Conservation (phyloP, 2,329 filamentous ascomycete genomes). For the Xylaria arbuscula region DNA sequence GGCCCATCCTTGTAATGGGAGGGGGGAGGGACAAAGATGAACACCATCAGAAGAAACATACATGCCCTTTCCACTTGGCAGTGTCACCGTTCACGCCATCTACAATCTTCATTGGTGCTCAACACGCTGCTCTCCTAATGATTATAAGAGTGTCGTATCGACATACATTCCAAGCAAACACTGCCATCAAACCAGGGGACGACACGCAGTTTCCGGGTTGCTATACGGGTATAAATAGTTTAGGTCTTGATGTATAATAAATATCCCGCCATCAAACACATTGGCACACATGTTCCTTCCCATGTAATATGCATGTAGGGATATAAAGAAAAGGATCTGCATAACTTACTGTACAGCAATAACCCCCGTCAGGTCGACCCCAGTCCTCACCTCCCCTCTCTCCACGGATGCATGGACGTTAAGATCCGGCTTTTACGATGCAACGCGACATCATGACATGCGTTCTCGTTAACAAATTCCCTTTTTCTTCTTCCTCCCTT, state of each 20-base stretch:
- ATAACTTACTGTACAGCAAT: conserved; percentile 1
- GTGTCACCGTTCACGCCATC: not conserved
- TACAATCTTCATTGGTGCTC: not conserved
- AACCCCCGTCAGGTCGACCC: conserved; percentile 2
- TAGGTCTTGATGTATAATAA: not conserved
- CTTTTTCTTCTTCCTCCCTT: conserved; percentile 11
- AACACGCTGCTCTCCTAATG: not conserved
- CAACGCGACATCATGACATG: conserved; percentile 20
- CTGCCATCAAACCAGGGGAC: conserved; percentile 4
- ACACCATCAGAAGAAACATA: not conserved
- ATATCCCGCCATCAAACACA: conserved; percentile 6
- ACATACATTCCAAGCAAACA: not conserved
- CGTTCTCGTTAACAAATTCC: not conserved
- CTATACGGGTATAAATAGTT: not conserved
- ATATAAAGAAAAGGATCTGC: conserved; percentile 10
- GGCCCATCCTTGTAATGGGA: conserved; percentile 13
- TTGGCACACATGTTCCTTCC: conserved; percentile 8
- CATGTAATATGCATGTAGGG: conserved; percentile 5
- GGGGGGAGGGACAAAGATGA: not conserved
- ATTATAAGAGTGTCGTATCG: conserved; percentile 1
- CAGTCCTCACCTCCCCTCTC: not conserved
- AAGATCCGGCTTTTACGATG: conserved; percentile 32
- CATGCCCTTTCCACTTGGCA: not conserved
- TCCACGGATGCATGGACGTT: conserved; percentile 32
- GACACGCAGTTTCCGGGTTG: not conserved